phyloP scores from a whole-genome alignment of 192 early-diverging fungal species.

The Backusella tarrabulga region DNA sequence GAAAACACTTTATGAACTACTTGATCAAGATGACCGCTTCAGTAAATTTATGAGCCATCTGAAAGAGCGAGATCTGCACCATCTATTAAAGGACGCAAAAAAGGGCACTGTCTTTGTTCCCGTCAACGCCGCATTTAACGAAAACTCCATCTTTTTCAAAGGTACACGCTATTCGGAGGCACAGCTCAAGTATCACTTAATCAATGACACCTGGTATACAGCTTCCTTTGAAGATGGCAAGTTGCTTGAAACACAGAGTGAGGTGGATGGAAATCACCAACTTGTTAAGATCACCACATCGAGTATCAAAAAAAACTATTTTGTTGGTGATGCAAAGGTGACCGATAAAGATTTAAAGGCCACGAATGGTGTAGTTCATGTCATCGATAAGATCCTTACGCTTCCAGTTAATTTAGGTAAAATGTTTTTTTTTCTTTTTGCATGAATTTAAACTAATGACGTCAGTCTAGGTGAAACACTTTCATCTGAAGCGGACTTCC shows the following conservation, averaged over 20 bases:
- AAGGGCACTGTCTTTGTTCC: slow-evolving; percentile 47
- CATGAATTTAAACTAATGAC: background rate
- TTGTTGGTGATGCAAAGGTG: slow-evolving; percentile 11
- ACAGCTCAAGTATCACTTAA: slow-evolving; percentile 20
- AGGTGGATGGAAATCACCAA: slow-evolving; percentile 1
- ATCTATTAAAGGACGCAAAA: background rate
- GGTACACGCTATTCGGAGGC: slow-evolving; percentile 14
- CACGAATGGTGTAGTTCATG: slow-evolving; percentile 52
- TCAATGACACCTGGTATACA: background rate
- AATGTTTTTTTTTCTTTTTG: background rate
- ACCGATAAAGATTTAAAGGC: slow-evolving; percentile 35
- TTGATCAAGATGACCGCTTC: background rate
- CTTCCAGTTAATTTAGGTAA: slow-evolving; percentile 39
- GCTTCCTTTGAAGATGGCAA: slow-evolving; percentile 21
- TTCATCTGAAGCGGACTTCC: slow-evolving; percentile 10
- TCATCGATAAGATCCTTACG: slow-evolving; percentile 35
- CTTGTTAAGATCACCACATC: slow-evolving; percentile 10
- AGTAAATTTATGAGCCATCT: background rate
- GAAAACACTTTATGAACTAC: background rate
- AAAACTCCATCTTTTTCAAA: slow-evolving; percentile 12
- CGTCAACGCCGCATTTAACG: slow-evolving; percentile 41
- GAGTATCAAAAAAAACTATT: background rate
- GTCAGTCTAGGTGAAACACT: slow-evolving; percentile 4
- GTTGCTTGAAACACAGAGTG: slow-evolving; percentile 11
- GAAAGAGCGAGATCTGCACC: background rate